A percentile compares a stretch with the other conserved stretches of the same genome.
Evolutionary conservation across 345 rosid genomes (phyloP).

Genomic region (Arabidopsis suecica): DNA sequence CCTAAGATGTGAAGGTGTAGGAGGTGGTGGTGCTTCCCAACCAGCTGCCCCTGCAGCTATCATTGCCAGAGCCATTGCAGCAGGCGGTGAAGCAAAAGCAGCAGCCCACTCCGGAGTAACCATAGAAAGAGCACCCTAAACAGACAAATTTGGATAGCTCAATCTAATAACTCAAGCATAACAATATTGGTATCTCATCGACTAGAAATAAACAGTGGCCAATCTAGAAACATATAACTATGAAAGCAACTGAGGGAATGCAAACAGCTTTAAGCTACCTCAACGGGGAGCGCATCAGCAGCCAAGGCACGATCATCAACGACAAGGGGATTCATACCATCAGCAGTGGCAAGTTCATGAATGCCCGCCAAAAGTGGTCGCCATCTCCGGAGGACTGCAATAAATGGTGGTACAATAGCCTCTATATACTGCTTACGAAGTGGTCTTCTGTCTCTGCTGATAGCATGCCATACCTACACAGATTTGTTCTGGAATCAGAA

Average conservation of each 20-base stretch:
- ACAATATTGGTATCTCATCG: constrained; percentile 20
- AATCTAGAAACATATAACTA: constrained; percentile 29
- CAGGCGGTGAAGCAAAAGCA: constrained; percentile 99
- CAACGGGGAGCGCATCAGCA: constrained; percentile 87
- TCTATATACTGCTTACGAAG: constrained; percentile 94
- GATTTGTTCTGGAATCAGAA: constrained; percentile 32
- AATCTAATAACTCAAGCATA: constrained; percentile 15
- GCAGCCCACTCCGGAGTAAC: constrained; percentile 97
- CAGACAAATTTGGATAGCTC: constrained; percentile 20
- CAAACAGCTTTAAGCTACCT: constrained; percentile 58
- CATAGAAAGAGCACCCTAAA: constrained; percentile 95
- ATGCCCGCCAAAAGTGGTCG: constrained; percentile 95
- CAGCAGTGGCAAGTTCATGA: constrained; percentile 97
- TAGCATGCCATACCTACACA: constrained; percentile 94
- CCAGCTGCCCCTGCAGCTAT: constrained; percentile 99
- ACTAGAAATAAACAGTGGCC: constrained; percentile 31
- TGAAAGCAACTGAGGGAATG: constrained; percentile 16
- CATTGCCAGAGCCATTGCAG: constrained; percentile 99
- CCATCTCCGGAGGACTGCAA: constrained; percentile 98
- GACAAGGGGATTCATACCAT: constrained; percentile 94
- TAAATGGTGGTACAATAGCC: constrained; percentile 93
- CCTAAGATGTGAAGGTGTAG: constrained; percentile 65
- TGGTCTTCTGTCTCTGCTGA: constrained; percentile 80
- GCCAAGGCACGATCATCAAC: constrained; percentile 96
- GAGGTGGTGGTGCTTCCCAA: constrained; percentile 73